phyloP scores from a whole-genome alignment of 2,329 filamentous ascomycete species.

The Pyrenophora graminea region DNA sequence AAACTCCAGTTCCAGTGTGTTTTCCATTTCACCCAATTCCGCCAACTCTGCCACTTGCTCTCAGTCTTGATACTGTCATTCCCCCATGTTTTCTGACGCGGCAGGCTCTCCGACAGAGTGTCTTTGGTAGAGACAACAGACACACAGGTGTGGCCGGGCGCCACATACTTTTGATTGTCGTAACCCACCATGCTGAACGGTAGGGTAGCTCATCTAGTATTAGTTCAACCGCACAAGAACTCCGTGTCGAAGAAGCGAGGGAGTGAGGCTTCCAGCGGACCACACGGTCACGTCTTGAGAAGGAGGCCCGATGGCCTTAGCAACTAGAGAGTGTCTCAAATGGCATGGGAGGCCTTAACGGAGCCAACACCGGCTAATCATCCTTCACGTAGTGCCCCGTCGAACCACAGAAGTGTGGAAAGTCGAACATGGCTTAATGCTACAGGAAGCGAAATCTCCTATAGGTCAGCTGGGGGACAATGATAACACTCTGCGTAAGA shows the following conservation, averaged over 20 bases:
- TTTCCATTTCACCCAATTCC: not conserved
- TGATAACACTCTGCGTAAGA: no score
- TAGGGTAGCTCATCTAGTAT: not conserved
- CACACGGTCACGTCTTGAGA: not conserved
- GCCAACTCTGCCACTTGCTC: not conserved
- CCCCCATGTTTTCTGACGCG: conserved; percentile 10
- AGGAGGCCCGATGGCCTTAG: no score
- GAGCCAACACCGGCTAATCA: not conserved
- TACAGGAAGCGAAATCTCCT: no score
- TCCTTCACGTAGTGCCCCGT: not conserved
- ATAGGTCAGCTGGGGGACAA: not conserved
- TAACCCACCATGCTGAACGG: not conserved
- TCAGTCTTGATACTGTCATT: not conserved
- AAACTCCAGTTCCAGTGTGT: conserved; percentile 2
- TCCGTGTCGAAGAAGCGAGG: conserved; percentile 3
- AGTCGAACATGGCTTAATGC: no score
- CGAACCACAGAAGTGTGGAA: not conserved
- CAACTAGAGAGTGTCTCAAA: not conserved
- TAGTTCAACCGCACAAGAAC: conserved; percentile 2
- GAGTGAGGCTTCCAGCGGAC: not conserved
- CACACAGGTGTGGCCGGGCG: not conserved
- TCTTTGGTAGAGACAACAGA: not conserved
- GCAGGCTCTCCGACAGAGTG: not conserved
- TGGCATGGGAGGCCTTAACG: conserved; percentile 10
- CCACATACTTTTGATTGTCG: conserved; percentile 4